Conservation (phyloP, 2,329 filamentous ascomycete genomes). For the Endoconidiophora laricicola region DNA sequence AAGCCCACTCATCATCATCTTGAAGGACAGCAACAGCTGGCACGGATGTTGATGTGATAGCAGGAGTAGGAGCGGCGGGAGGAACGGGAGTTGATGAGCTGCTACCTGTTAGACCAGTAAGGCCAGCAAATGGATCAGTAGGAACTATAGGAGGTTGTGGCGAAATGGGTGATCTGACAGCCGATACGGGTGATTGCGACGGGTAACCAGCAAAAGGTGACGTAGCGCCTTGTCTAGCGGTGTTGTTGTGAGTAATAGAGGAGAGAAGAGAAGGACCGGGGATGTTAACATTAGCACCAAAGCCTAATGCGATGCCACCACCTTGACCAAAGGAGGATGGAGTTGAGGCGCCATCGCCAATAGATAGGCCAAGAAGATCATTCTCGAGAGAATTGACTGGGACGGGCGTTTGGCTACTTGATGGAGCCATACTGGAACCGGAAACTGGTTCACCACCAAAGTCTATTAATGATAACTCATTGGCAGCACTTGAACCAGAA, state of each 20-base stretch:
- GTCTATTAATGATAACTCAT: conserved; percentile 86
- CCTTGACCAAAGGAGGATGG: conserved; percentile 49
- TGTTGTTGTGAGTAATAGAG: conserved; percentile 44
- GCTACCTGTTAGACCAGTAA: conserved; percentile 18
- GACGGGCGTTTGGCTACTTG: conserved; percentile 30
- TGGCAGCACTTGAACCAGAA: conserved; percentile 41
- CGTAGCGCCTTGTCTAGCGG: conserved; percentile 26
- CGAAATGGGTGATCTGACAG: too few relatives aligned
- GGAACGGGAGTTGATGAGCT: conserved; percentile 16
- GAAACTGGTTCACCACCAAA: conserved; percentile 51
- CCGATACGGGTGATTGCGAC: conserved; percentile 24
- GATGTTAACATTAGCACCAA: conserved; percentile 51
- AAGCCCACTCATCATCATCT: conserved; percentile 87
- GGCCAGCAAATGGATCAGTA: conserved; percentile 35
- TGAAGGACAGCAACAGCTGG: conserved; percentile 20
- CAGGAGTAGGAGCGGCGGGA: conserved; percentile 17
- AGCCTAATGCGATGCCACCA: conserved; percentile 71
- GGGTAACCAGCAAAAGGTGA: conserved; percentile 28
- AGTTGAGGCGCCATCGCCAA: conserved; percentile 36
- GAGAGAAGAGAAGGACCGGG: conserved; percentile 49
- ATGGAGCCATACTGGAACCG: conserved; percentile 25
- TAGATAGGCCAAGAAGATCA: conserved; percentile 75
- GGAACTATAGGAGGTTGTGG: conserved; percentile 18
- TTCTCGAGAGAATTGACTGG: conserved; percentile 52
- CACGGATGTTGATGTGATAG: conserved; percentile 16